Evolutionary conservation across 129 eudicot species (phyloP).

Genomic region (Sambucus nigra): DNA sequence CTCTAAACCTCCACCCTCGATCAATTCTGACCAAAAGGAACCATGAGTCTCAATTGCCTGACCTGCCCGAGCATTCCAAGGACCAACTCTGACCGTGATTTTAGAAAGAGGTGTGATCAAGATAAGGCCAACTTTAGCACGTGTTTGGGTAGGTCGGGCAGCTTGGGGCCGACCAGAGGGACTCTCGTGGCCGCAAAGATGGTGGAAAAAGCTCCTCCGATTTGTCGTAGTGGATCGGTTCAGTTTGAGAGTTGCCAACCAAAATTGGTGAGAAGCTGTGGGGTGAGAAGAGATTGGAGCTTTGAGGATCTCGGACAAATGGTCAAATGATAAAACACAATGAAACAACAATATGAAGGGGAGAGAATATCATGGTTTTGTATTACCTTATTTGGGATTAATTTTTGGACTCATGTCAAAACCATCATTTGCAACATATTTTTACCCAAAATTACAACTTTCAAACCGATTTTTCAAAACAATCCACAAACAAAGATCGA

Average conservation of each 20-base stretch:
- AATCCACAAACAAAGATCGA: too few species aligned
- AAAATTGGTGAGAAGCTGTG: conserved; percentile 37
- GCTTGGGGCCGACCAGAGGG: not conserved
- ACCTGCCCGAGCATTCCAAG: conserved; percentile 3
- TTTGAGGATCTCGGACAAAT: conserved; percentile 23
- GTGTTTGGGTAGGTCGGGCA: not conserved
- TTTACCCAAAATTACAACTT: too few species aligned
- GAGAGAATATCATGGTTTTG: not conserved
- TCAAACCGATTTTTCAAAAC: too few species aligned
- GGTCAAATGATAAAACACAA: not conserved
- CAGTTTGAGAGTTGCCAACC: conserved; percentile 6
- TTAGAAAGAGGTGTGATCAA: not conserved
- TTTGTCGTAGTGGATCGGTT: not conserved
- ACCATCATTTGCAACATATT: too few species aligned
- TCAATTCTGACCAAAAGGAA: not conserved
- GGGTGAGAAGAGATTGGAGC: conserved; percentile 53
- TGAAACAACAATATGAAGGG: not conserved
- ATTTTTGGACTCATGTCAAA: too few species aligned
- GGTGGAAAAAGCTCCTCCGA: not conserved
- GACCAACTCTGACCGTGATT: conserved; percentile 4
- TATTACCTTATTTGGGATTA: too few species aligned
- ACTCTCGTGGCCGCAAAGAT: not conserved
- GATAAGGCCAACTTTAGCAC: not conserved
- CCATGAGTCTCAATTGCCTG: conserved; percentile 17
- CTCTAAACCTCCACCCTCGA: not conserved